Percentiles rank a stretch among this genome's conserved stretches.
phyloP scores from a whole-genome alignment of 768 basidiomycete species.

The Hygrocybe punicea region DNA sequence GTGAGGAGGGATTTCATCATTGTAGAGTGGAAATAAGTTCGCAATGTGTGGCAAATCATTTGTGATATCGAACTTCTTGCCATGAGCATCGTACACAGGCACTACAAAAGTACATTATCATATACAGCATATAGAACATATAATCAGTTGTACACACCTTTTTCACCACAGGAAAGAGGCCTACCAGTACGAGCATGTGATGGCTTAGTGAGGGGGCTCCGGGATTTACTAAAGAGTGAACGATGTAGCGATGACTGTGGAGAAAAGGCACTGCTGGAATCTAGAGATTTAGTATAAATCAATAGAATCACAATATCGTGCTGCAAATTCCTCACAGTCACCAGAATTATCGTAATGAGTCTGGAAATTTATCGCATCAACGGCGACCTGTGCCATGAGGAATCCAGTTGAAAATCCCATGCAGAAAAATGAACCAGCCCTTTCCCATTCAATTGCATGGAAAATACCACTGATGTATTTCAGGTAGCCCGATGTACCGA shows the following conservation, averaged over 20 bases:
- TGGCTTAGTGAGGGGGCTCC: not conserved
- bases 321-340: not conserved
- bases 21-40: not conserved
- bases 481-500: not conserved
- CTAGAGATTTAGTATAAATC: not conserved
- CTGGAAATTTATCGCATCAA: not conserved
- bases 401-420: not conserved
- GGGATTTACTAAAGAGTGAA: no score
- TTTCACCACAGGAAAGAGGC: not conserved
- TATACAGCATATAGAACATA: no score
- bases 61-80: not conserved
- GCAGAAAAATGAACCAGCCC: not conserved
- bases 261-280: not conserved
- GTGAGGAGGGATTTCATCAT: not conserved
- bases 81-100: not conserved
- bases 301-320: not conserved
- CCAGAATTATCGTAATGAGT: not conserved
- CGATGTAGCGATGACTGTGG: not conserved
- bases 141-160: not conserved
- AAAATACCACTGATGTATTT: not conserved
- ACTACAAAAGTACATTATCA: not conserved
- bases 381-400: not conserved
- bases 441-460: not conserved
- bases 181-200: not conserved
- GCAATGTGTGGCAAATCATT: not conserved